Base-by-base conservation (phyloP, 2,329 filamentous ascomycete genomes). In the Furcasterigmium sp. region DNA sequence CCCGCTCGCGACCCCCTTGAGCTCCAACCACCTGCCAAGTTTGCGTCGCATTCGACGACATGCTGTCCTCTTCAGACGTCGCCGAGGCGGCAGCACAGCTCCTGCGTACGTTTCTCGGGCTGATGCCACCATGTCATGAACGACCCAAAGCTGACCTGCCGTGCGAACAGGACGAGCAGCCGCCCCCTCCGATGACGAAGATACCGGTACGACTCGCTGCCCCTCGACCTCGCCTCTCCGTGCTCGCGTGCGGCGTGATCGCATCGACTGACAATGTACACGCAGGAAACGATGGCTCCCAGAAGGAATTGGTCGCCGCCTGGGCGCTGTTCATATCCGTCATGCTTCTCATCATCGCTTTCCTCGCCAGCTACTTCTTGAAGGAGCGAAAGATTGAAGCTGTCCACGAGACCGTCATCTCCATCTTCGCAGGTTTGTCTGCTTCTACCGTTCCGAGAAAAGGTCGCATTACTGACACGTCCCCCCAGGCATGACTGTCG, bases 321-420 rank as follows among this genome's bases (percentile, higher is more conserved):
- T 96, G 89, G 90, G 91, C 91, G 23, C 82, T 98, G 53, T 95
- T 96, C 69, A 98, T 98, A 59, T 82, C 95, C 56, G 95, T 98
- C 56, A 79, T 89, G 70, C 82, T 98, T 55, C 82, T 98, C 57
- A 95, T 97, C 54, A 80, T 87, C 52, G 91, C 93, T 49, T 87
- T 98, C 56, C 95, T 97, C 65, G 95, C 90, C 36, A 96, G 91
- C 74, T 98, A 98, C 69, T 85, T 94, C 54, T 78, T 98, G 48
- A 91, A 97, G 67, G 88, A 93, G 69, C 91, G 88, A 68, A 96
- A 94, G 70, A 91, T 98, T 44, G 93, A 96, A 58, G 93, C 93
- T 21, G 85, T 98, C 43, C 93, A 98, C 65, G 93, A 98, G 72
- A 98, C 93, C 2, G 93, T 97, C 56, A 83, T 98, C 49, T 97